A percentile compares a stretch with the other conserved stretches of the same genome.
phyloP scores from a whole-genome alignment of 441 rosid species.

The Adansonia gregorii region DNA sequence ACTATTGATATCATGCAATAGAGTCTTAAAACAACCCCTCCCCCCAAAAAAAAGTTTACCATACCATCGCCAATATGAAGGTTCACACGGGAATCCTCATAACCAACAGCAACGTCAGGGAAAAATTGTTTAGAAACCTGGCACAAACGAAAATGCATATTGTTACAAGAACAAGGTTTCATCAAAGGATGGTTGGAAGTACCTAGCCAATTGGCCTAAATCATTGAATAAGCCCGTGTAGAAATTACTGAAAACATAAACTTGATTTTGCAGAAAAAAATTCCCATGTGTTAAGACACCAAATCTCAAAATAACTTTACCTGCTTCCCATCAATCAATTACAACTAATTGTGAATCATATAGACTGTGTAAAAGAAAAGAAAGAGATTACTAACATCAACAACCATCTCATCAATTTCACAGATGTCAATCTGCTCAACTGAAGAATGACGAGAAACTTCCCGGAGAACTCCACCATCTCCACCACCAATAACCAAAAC shows the following conservation, averaged over 20 bases:
- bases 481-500: slow-evolving; percentile 98
- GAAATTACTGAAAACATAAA: not conserved
- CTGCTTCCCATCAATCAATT: not conserved
- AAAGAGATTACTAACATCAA: slow-evolving; percentile 70
- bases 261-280: not conserved
- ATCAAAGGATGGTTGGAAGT: not conserved
- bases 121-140: slow-evolving; percentile 86
- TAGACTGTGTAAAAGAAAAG: not conserved
- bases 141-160: slow-evolving; percentile 25
- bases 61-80: slow-evolving; percentile 89
- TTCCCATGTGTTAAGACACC: not conserved
- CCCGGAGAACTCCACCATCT: slow-evolving; percentile 92
- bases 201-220: not conserved
- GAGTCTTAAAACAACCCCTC: not conserved
- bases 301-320: not conserved
- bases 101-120: slow-evolving; percentile 83
- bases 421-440: slow-evolving; percentile 85
- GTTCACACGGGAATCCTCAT: slow-evolving; percentile 81
- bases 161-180: not conserved
- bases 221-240: not conserved
- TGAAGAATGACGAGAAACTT: slow-evolving; percentile 82
- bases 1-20: not conserved
- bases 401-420: slow-evolving; percentile 93
- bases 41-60: slow-evolving; percentile 8
- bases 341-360: not conserved